Percentiles rank a stretch among this genome's conserved stretches.
phyloP scores from a whole-genome alignment of 805 yeast genomes.

The Starmerella davenportii region DNA sequence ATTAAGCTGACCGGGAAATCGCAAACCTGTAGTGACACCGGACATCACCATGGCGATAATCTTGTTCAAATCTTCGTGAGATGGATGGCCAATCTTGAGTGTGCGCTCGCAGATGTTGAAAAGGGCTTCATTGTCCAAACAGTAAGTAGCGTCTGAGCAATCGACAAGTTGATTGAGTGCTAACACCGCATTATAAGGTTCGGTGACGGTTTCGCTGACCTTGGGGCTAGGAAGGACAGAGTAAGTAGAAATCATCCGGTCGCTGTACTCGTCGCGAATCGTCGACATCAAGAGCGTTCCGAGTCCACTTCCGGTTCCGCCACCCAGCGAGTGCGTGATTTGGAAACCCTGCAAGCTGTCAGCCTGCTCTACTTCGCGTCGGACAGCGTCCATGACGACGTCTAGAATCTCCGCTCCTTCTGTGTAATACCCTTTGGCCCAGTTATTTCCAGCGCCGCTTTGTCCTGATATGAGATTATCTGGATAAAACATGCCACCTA shows the following conservation, averaged over 20 bases:
- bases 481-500: constrained; percentile 79
- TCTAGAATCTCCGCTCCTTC: constrained; percentile 94
- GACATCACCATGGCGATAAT: constrained; percentile 85
- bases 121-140: constrained; percentile 88
- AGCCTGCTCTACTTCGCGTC: constrained; percentile 88
- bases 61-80: constrained; percentile 62
- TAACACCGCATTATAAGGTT: constrained; percentile 85
- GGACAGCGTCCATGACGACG: constrained; percentile 73
- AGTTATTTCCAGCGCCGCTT: constrained; percentile 87
- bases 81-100: constrained; percentile 60
- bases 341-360: constrained; percentile 94
- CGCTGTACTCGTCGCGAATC: constrained; percentile 84
- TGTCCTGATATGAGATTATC: constrained; percentile 82
- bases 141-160: constrained; percentile 81
- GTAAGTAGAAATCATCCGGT: constrained; percentile 92
- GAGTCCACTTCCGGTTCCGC: constrained; percentile 97
- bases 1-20: constrained; percentile 91
- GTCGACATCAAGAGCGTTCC: constrained; percentile 76
- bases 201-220: constrained; percentile 83
- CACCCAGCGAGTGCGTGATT: constrained; percentile 64
- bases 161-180: constrained; percentile 87
- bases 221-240: constrained; percentile 91
- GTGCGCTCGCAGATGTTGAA: constrained; percentile 81
- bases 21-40: constrained; percentile 84
- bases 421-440: constrained; percentile 96